Base-by-base conservation (phyloP, 2,329 filamentous ascomycete genomes). In the Kalmusia sp. region DNA sequence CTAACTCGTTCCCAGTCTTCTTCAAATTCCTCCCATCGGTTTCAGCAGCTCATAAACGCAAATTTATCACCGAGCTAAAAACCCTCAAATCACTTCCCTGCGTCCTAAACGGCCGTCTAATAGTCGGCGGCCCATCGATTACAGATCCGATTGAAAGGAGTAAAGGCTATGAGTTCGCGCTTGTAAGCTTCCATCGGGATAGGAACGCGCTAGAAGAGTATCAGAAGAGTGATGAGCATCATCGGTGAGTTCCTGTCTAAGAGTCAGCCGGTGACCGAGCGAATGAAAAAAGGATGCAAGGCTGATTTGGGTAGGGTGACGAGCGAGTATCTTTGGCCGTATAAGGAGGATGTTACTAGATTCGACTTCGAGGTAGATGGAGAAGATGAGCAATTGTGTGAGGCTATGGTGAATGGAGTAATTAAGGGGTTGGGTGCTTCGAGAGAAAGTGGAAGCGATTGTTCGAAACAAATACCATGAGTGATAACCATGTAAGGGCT, bases 311-410 rank as follows among this genome's bases (percentile, higher is more conserved):
- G 33, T 34, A 84, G 82, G 45, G 80, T 84, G 0, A 84, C 82
- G 0, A 78, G 73, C 25, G 77, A 74, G 3, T 80, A 79, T 45
- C 67, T 85, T 6, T 82, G 79, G 67, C 82, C 82, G 0, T 84
- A 76, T 58, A 80, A 78, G 15, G 81, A 84, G 45, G 81, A 84
- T 51, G 66, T 84, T 1, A 74, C 76, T 14, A 71, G 82, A 15
- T 84, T 84, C 59, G 82, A 84, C 57, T 84, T 84, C 56, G 81
- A 84, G 49, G 77, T 82, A 19, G 75, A 76, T 3, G 54, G 65
- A 8, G 74, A 74, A 37, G 77, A 78, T 53, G 72, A 77, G 21
- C 49, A 54, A 17, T 54, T 57, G 43, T 52, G 55, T 22, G 31
- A 57, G 9, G 17, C 17, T 3, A 24, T 44, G 39, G 27, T 43